phyloP scores from a whole-genome alignment of 2,329 filamentous ascomycete species.

The Xylariomycetidae sp. region DNA sequence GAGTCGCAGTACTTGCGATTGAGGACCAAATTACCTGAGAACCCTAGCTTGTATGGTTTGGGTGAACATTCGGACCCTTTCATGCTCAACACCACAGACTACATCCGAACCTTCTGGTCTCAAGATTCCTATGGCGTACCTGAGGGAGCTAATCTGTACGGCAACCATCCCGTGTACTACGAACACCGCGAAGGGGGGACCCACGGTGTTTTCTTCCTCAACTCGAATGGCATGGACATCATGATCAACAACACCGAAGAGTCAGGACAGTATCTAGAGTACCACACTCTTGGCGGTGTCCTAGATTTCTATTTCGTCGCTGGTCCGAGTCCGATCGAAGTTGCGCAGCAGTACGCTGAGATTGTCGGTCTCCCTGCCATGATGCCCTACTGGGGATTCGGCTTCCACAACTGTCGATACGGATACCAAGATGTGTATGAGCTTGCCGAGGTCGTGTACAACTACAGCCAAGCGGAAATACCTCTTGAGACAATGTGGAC shows the following conservation, averaged over 20 bases:
- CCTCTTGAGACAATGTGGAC: constrained; percentile 69
- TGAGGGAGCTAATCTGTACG: constrained; percentile 62
- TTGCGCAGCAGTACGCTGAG: constrained; percentile 55
- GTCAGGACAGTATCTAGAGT: constrained; percentile 67
- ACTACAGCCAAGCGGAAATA: constrained; percentile 61
- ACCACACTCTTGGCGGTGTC: constrained; percentile 73
- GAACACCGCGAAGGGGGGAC: constrained; percentile 59
- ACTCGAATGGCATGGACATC: constrained; percentile 74
- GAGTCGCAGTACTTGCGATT: constrained; percentile 74
- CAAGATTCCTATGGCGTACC: constrained; percentile 62
- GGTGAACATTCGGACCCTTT: constrained; percentile 74
- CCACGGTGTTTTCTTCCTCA: constrained; percentile 65
- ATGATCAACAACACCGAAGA: constrained; percentile 60
- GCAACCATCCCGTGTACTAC: constrained; percentile 70
- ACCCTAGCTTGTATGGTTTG: constrained; percentile 71
- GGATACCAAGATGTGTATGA: constrained; percentile 61
- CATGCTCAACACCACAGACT: constrained; percentile 62
- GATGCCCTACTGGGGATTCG: constrained; percentile 62
- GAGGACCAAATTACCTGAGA: constrained; percentile 62
- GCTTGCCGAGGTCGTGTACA: constrained; percentile 62
- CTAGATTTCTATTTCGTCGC: constrained; percentile 67
- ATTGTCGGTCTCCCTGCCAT: constrained; percentile 54
- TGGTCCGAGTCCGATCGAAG: constrained; percentile 53
- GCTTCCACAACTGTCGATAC: constrained; percentile 59
- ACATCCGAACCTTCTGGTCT: constrained; percentile 66